These are phyloP conservation scores for Apiospora saccharicola DNA, from an alignment of 2,329 filamentous ascomycete genomes.

Conservation along the genomic window DNA sequence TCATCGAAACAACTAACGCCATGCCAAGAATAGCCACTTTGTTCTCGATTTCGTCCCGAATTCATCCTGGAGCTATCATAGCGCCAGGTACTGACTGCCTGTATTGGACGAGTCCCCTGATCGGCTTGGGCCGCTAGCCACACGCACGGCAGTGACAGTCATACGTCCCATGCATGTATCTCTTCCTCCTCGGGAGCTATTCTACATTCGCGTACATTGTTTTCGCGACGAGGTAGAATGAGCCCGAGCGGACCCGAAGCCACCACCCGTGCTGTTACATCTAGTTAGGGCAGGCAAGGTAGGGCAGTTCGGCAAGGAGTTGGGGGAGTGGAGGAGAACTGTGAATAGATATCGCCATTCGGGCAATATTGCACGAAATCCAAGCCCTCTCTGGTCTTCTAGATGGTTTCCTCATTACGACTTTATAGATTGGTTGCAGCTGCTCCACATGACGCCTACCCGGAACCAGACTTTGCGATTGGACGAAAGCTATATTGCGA, in stretches of 20 bases:
- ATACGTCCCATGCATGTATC: neutral
- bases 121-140: conserved; percentile 5
- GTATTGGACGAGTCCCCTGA: conserved; percentile 8
- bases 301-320: neutral
- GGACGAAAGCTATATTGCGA: neutral
- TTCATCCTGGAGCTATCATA: conserved; percentile 5
- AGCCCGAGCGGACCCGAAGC: conserved; percentile 9
- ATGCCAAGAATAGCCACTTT: neutral
- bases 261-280: neutral
- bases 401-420: neutral
- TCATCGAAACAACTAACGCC: neutral
- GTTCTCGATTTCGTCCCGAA: neutral
- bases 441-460: neutral
- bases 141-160: neutral
- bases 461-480: neutral
- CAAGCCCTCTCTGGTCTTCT: neutral
- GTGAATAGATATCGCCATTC: conserved; percentile 1
- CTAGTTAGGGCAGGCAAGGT: neutral
- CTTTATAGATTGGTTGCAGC: conserved; percentile 10
- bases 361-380: neutral
- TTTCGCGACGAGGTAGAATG: conserved; percentile 10
- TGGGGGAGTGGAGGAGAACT: neutral
- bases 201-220: neutral
- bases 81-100: neutral
- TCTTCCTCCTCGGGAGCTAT: neutral